phyloP scores from a whole-genome alignment of 306 rosid genomes.

The Medicago lupulina region DNA sequence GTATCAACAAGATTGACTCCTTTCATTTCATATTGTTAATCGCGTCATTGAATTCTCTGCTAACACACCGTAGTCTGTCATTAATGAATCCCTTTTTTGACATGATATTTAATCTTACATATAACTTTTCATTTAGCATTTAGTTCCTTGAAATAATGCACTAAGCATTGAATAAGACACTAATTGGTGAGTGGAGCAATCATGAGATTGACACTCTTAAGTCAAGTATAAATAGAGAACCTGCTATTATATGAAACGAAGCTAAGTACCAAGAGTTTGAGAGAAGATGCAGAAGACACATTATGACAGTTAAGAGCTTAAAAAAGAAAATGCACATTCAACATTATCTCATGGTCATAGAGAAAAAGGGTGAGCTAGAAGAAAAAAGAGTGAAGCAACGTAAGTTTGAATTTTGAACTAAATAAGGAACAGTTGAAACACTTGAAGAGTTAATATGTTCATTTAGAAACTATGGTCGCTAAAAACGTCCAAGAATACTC shows the following conservation, averaged over 20 bases:
- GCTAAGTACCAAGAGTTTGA: too few relatives aligned
- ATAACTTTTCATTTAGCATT: background rate
- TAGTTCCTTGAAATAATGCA: background rate
- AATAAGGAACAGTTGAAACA: too few relatives aligned
- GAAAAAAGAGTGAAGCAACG: background rate
- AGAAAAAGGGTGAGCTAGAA: background rate
- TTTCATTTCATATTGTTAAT: background rate
- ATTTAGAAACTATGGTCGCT: too few relatives aligned
- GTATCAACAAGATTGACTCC: background rate
- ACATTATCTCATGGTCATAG: background rate
- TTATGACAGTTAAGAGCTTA: background rate
- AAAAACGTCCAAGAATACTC: too few relatives aligned
- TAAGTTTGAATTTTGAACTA: too few relatives aligned
- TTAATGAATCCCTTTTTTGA: background rate
- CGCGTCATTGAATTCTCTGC: background rate
- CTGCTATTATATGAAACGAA: too few relatives aligned
- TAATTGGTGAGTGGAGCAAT: background rate
- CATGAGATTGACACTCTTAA: background rate
- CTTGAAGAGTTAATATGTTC: background rate
- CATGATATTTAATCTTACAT: background rate
- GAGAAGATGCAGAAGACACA: too few relatives aligned
- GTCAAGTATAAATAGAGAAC: too few relatives aligned
- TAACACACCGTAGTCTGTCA: background rate
- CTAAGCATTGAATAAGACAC: background rate
- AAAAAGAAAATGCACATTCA: background rate